Evolutionary conservation across 2,329 filamentous ascomycete species (phyloP).

Genomic region (Fusarium nurragi): DNA sequence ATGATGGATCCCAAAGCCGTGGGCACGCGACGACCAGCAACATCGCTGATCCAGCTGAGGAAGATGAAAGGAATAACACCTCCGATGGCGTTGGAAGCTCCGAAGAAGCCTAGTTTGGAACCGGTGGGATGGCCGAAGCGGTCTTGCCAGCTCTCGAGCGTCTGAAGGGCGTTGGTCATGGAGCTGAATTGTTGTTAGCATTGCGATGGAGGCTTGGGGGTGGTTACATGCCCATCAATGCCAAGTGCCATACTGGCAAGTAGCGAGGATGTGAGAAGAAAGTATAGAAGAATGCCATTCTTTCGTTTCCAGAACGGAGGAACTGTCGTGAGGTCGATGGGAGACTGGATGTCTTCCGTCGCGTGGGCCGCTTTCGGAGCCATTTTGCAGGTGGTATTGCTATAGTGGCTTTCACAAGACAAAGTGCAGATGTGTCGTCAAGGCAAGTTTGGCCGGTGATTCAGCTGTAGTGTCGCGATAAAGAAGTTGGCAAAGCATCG

Average conservation of each 20-base stretch:
- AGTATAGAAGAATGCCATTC: slow-evolving; percentile 56
- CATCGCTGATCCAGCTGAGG: slow-evolving; percentile 50
- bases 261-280: slow-evolving; percentile 55
- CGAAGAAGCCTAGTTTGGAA: slow-evolving; percentile 52
- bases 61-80: slow-evolving; percentile 51
- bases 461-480: background rate
- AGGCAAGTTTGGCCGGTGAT: background rate
- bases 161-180: slow-evolving; percentile 55
- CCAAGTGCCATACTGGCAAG: slow-evolving; percentile 54
- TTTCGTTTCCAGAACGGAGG: slow-evolving; percentile 51
- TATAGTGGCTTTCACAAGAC: too few relatives aligned
- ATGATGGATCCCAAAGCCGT: slow-evolving; percentile 52
- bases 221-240: slow-evolving; percentile 52
- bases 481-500: background rate
- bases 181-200: background rate
- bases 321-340: slow-evolving; percentile 46
- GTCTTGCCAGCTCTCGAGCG: slow-evolving; percentile 51
- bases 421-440: background rate
- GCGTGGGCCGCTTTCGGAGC: slow-evolving; percentile 48
- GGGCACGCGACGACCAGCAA: slow-evolving; percentile 48
- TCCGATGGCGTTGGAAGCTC: slow-evolving; percentile 53
- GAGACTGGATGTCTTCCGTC: slow-evolving; percentile 45
- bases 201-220: fast-evolving
- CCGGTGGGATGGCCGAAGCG: slow-evolving; percentile 52
- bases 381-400: slow-evolving; percentile 37